Base-by-base conservation (phyloP, 371 early-diverging fungal genomes). In the Mucor irregularis region DNA sequence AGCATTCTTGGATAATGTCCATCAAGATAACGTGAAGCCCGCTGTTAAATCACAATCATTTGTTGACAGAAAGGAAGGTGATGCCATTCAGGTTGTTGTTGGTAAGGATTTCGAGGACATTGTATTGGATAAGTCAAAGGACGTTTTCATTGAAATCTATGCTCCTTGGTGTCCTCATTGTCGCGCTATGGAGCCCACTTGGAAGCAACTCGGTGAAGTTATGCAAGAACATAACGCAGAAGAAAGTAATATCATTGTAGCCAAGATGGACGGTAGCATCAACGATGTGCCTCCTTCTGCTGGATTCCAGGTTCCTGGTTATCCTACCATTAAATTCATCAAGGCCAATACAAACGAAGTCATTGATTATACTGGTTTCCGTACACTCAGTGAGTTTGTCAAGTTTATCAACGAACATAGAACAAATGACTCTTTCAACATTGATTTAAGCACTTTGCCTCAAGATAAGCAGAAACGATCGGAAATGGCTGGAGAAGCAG, bases 111-210 rank as follows among this genome's bases (percentile, higher is more conserved):
- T 91, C 69, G 66, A 75, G 28, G 66, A 77, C n/a, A 68, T 89
- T 56, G 96, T 90, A 34, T 71, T 88, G 66, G 89, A 95, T 82
- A 69, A 61, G 56, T 56, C 62, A 24, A 92, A 91, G 83, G 93
- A 95, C 67, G 94, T 85, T 0, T 71, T 94, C 34, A 88, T 81
- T 40, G 55, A 62, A 19, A 26, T 62, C 59, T 89, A 81, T 62
- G 90, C 93, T 16, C 92, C 94, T 8, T 91, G 92, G 92, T 94
- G 94, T 64, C 78, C 82, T 3, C 92, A 93, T 73, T 94, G 94
- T 80, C 76, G 87, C 68, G 59, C 74, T 0, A 76, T 95, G 56
- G 89, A 86, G 4, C 94, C 94, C 2, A 67, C 74, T 13, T 94
- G 88, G 82, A 82, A 81, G 17, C 69, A 84, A 37, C 62, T 94